Conservation (phyloP, 108 stramenopile species). For the Fragilaria radians region DNA sequence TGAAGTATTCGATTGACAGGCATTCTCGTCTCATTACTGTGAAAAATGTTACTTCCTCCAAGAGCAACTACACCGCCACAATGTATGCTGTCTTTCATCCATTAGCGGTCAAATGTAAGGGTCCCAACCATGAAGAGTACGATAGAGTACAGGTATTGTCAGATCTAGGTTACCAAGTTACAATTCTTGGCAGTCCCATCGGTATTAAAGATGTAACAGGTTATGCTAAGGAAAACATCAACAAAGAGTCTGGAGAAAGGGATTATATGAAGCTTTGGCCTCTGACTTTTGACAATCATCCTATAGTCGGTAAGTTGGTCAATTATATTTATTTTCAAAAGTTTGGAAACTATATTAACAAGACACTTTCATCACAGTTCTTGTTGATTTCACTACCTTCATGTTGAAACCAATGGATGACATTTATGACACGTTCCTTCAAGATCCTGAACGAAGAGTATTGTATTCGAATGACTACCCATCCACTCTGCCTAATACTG, state of each 20-base stretch:
- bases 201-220: neutral
- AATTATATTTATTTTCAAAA: neutral
- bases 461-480: neutral
- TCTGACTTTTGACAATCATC: slow-evolving; percentile 1
- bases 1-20: slow-evolving; percentile 7
- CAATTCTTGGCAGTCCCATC: slow-evolving; percentile 3
- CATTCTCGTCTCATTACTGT: too few relatives aligned
- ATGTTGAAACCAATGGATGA: slow-evolving; percentile 2
- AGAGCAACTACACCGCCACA: neutral
- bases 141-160: slow-evolving; percentile 2
- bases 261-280: slow-evolving; percentile 1
- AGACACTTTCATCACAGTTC: neutral
- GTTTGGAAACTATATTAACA: neutral
- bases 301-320: neutral
- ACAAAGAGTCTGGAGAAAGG: neutral
- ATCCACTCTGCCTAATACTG: neutral
- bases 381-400: slow-evolving; percentile 4
- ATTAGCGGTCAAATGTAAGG: neutral
- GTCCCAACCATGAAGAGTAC: slow-evolving; percentile 3
- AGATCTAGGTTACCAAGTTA: slow-evolving; percentile 6
- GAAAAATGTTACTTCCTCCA: neutral
- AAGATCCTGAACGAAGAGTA: neutral
- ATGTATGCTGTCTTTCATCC: slow-evolving; percentile 9
- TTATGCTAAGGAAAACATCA: slow-evolving; percentile 3
- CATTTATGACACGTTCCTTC: neutral